Base-by-base conservation (phyloP, 202 grass and related monocot genomes). In the Digitaria exilis region DNA sequence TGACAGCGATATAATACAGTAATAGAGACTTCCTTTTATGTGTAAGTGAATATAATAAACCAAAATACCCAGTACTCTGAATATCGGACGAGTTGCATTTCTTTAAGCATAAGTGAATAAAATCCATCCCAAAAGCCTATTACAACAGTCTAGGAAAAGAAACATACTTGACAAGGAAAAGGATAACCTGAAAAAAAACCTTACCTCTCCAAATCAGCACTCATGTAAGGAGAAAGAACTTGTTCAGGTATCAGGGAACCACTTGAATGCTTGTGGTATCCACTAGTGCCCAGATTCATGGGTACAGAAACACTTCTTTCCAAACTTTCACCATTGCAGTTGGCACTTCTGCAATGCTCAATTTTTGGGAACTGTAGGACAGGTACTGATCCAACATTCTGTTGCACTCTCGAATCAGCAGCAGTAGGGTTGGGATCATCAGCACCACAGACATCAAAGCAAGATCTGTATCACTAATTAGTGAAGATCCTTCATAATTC, bases 161-260 rank as follows among this genome's bases (percentile, higher is more conserved):
- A 30, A 9, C 17, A 71, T 31, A 19, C 44, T 71, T 28, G 44
- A 26, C 18, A 52, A 31, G 9, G 69, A 52, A 73, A 30, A 71
- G 56, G 22, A 29, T 59, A 34, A 63, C 21, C 7, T 43, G 56
- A 73, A 5, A 77, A 80, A 7, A 61, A 19, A 61, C 6, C 37
- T 61, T 87, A 96, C 96, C 96, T 93, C 66, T 90, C 83, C 60
- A 59, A 70, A 79, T 93, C 86, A 90, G 18, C 51, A 85, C 71
- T 91, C 72, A 55, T 88, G 72, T 63, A 86, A 75, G 95, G 90
- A 60, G 92, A 97, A 75, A 96, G 89, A 89, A 98, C 85, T 77
- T 89, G 83, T 32, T 96, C 96, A 16, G 91, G 90, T 66, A 98
- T 87, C 73, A 96, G 85, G 81, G 96, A 95, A 75, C 93, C 93